Base-by-base conservation (phyloP, 192 early-diverging fungal genomes). In the Thoreauomyces humboldtii region DNA sequence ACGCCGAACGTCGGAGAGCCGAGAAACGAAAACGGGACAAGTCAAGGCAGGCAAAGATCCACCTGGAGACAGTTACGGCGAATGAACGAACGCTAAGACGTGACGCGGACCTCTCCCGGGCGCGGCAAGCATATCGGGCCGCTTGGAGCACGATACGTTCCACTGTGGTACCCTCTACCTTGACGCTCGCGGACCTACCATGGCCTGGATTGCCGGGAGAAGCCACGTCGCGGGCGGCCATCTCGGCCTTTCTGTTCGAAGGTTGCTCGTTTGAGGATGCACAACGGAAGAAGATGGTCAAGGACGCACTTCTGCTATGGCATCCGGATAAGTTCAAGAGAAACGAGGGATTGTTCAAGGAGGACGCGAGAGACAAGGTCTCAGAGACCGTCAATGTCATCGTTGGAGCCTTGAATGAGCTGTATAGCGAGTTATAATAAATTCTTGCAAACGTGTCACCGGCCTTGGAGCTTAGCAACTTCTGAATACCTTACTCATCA, bases 271-370 rank as follows among this genome's bases (percentile, higher is more conserved):
- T 66, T 28, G 15, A 52, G 12, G 24, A 7, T 11, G 64, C 55
- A n/a, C 27, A 66, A 33, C 55, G 58, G 29, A 33, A 35, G 27
- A 66, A 46, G 43, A 66, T 66, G 64, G 28, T 66, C 4, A 57
- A 57, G 53, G 64, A 66, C 29, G 28, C 38, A 7, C 34, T 66
- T 17, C 33, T 66, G 35, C 42, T 66, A 3, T 66, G 64, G 64
- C 64, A 66, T 35, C 64, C 64, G 21, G 64, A 66, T 43, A 66
- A 66, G 44, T 66, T 66, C 57, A 54, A 36, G 21, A 21, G 38
- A 14, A 7, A 43, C 34, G 45, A 57, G 54, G 17, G 14, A 12
- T 27, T 42, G 24, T 66, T 66, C 28, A 31, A 22, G 27, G 36
- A 24, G 64, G 19, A 27, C 21, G 37, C 17, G n/a, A 45, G 64